These are phyloP conservation scores for Cajanus cajan DNA, from an alignment of 306 rosid genomes.

Conservation along the genomic window DNA sequence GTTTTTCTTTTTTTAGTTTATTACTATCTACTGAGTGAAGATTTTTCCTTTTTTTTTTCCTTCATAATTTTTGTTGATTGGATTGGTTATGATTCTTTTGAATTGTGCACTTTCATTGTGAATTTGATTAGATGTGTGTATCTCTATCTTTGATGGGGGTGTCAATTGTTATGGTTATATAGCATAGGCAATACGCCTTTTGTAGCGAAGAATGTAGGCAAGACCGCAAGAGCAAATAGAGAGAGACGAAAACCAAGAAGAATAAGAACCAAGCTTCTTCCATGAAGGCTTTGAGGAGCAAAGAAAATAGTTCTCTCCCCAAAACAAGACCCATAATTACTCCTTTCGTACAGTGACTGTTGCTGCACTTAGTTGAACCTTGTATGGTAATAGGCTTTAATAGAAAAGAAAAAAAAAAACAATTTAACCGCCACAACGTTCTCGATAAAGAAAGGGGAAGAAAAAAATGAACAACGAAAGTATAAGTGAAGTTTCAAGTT, in stretches of 20 bases:
- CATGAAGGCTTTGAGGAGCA: conserved; percentile 67
- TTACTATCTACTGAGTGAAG: not conserved
- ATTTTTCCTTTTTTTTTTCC: not conserved
- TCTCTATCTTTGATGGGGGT: not conserved
- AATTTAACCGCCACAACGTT: not conserved
- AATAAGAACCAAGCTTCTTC: conserved; percentile 63
- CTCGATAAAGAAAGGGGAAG: not conserved
- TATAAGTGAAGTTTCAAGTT: conserved; percentile 6
- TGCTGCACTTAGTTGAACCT: conserved; percentile 66
- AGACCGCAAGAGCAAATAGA: conserved; percentile 92
- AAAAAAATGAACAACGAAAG: not conserved
- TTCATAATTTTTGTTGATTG: too few relatives aligned
- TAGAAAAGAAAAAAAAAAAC: not conserved
- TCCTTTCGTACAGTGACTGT: conserved; percentile 63
- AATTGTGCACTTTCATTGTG: not conserved
- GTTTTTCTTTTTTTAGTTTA: too few relatives aligned
- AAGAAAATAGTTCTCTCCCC: conserved; percentile 61
- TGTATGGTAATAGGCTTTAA: not conserved
- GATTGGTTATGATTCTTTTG: not conserved
- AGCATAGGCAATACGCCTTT: conserved; percentile 93
- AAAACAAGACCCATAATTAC: conserved; percentile 51
- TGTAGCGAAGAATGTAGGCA: conserved; percentile 89
- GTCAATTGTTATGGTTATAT: not conserved
- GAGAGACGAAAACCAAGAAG: conserved; percentile 68
- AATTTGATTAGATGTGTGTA: too few relatives aligned